Evolutionary conservation across 2,329 filamentous ascomycete genomes (phyloP), one percentile per base, ranked within the genome.

Genomic region (Proliferodiscus dingleyae): DNA sequence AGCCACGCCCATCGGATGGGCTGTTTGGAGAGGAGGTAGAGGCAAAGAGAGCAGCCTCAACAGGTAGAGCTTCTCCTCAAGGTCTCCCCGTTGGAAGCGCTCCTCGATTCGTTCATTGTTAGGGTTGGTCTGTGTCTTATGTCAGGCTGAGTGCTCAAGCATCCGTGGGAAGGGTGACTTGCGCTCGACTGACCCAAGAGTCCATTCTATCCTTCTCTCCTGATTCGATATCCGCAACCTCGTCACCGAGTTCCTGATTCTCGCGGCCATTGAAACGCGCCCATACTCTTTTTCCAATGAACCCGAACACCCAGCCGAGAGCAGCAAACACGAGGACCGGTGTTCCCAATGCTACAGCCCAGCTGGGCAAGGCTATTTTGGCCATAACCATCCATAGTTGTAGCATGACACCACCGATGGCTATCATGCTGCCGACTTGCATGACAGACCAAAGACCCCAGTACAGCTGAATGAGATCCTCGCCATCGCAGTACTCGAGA

Each of bases 381-480:
- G 67, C 66, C 7, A 79, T 56, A 2, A 71, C 67, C 50, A 80
- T 74, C 28, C 69, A 67, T 21, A 78, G 62, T 29, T 76, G 71
- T 3, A 81, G 64, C 36, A 77, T 71, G 49, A 81, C 74, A 22
- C 78, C 78, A 10, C 73, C 59, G 56, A 80, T 78, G 47, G 78
- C 78, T 28, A 80, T 78, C 49, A 78, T 64, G 2, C 74, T 74
- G 5, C 77, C 78, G 2, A 80, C 64, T 54, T 81, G 77, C 4
- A 79, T 65, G 69, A 78, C 76, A 18, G 75, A 77, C 75, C 77
- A 81, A 2, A 77, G 78, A 0, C 77, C 73, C 77, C 77, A 81
- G 61, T 79, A 80, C 0, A 81, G 64, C 21, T 54, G 70, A 64
- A 80, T 79, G 45, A 81, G 68, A 53, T 80, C 73, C 54, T 81